phyloP scores from a whole-genome alignment of 2,329 filamentous ascomycete species.

The Trichoderma polysporum region DNA sequence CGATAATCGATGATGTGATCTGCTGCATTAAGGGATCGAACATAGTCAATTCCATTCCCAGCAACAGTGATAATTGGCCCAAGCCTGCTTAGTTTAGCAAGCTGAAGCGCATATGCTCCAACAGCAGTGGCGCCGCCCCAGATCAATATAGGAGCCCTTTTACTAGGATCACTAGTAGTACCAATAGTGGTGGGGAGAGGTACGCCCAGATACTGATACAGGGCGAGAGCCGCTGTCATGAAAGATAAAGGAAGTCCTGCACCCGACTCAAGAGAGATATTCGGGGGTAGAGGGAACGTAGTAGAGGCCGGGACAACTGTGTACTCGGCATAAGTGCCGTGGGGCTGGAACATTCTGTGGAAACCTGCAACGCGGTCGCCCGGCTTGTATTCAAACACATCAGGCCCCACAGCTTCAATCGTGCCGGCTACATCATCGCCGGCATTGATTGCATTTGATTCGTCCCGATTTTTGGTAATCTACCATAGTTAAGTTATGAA shows the following conservation, averaged over 20 bases:
- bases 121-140: conserved; percentile 55
- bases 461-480: not conserved
- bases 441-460: conserved; percentile 21
- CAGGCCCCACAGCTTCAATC: conserved; percentile 26
- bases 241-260: conserved; percentile 4
- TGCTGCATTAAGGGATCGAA: not conserved
- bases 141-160: conserved; percentile 36
- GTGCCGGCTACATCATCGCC: conserved; percentile 31
- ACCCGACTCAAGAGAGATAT: conserved; percentile 40
- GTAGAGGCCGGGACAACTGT: conserved; percentile 53
- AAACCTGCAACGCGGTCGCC: conserved; percentile 49
- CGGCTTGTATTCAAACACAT: conserved; percentile 25
- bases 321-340: conserved; percentile 60
- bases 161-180: not conserved
- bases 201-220: not conserved
- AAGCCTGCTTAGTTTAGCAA: conserved; percentile 50
- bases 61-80: conserved; percentile 60
- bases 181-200: conserved; percentile 1
- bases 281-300: conserved; percentile 53
- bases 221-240: not conserved
- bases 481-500: not conserved
- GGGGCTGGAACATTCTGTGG: conserved; percentile 49
- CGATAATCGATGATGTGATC: conserved; percentile 10
- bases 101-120: conserved; percentile 57
- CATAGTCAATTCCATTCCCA: conserved; percentile 34